phyloP scores from a whole-genome alignment of 805 yeast species.

The Cyberlindnera suaveolens region DNA sequence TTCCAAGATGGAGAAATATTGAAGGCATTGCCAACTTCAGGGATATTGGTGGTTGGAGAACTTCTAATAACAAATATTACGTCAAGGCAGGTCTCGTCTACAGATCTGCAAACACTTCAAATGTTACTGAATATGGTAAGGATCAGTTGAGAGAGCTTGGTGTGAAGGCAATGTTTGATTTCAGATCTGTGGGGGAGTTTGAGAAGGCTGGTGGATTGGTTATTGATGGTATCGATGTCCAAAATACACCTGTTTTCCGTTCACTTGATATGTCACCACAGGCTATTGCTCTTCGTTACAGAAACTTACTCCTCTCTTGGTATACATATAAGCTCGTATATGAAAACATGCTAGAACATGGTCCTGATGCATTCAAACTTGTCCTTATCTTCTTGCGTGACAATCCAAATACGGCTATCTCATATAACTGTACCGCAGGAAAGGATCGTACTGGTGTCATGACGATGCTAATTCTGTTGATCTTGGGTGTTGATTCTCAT shows the following conservation, averaged over 20 bases:
- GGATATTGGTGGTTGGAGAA: constrained; percentile 72
- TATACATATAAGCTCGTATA: constrained; percentile 60
- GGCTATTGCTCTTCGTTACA: constrained; percentile 49
- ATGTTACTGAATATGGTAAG: constrained; percentile 49
- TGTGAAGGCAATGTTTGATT: constrained; percentile 55
- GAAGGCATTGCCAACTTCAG: constrained; percentile 71
- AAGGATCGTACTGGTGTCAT: constrained; percentile 80
- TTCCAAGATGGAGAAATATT: constrained; percentile 52
- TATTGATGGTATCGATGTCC: constrained; percentile 39
- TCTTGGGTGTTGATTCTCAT: constrained; percentile 60
- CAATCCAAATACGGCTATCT: constrained; percentile 41
- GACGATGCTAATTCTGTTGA: constrained; percentile 56
- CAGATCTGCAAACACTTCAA: constrained; percentile 57
- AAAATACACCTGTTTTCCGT: constrained; percentile 52
- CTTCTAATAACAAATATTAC: constrained; percentile 29
- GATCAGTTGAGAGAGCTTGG: constrained; percentile 29
- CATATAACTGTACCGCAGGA: constrained; percentile 81
- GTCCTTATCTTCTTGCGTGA: constrained; percentile 55
- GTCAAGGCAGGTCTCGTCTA: constrained; percentile 51
- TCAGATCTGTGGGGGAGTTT: constrained; percentile 58
- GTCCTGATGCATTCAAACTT: constrained; percentile 38
- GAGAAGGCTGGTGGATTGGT: constrained; percentile 37
- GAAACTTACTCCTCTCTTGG: constrained; percentile 51
- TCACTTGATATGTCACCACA: constrained; percentile 57
- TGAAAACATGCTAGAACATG: constrained; percentile 46